Base-by-base conservation (phyloP, 2,329 filamentous ascomycete species). In the Helicocarpus griseus region DNA sequence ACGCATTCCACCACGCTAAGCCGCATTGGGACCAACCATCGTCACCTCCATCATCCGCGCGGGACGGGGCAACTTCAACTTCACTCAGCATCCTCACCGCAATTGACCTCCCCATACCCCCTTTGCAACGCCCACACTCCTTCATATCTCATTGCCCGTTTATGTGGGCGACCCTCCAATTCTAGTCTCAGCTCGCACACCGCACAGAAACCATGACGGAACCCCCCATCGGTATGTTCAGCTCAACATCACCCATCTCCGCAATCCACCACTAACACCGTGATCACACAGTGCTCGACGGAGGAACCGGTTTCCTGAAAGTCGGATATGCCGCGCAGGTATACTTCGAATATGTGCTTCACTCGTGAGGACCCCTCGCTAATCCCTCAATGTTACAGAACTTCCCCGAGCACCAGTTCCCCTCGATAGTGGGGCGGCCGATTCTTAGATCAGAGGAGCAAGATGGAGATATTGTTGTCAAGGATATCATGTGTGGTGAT, bases 401-500 rank as follows among this genome's bases (percentile, higher is more conserved):
- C 79, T 98, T 98, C 75, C 93, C 93, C 70, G 93, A 97, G 75
- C 89, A 94, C 73, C 91, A 97, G 75, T 97, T 90, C 73, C 93
- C 93, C 52, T 96, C 91, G 61, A 97, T 98, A 72, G 89, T 98
- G 70, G 93, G 93, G 68, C 88, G 93, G 62, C 93, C 93, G 48
- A 98, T 98, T 72, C 81, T 98, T 65, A 89, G 93, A 73, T 90
- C 90, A 56, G 93, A 98, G 77, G 93, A 98, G 73, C 76, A 84
- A 80, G 72, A 86, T 82, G 74, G 78, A 56, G 80, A 84, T 63
- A 79, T 85, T 57, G 76, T 84, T 60, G 82, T 90, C 72, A 97
- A 96, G 80, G 93, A 98, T 75, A 96, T 98, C 69, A 98, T 98
- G 93, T 97, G 91, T 74, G 93, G 93, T 69, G 93, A 98, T 74